Percentiles rank a stretch among this genome's conserved stretches.
phyloP scores from a whole-genome alignment of 495 filamentous ascomycete genomes.

The Xylaria nigripes region DNA sequence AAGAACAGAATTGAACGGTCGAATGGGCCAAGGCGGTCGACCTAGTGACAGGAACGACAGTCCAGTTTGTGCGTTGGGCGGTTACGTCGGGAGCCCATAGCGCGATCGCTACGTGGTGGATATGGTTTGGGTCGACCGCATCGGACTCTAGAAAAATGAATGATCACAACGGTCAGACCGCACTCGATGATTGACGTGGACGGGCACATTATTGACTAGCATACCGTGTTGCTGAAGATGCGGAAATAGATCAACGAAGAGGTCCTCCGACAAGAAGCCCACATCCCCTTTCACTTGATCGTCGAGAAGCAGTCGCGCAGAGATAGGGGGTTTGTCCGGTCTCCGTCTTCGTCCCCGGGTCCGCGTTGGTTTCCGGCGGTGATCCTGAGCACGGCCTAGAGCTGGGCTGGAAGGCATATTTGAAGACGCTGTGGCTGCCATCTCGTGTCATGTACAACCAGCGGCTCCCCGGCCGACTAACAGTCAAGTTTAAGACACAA shows the following conservation, averaged over 20 bases:
- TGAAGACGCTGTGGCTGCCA: constrained; percentile 22
- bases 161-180: constrained; percentile 1
- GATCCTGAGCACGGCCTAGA: constrained; percentile 14
- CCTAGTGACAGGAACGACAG: constrained; percentile 67
- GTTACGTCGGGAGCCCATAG: constrained; percentile 63
- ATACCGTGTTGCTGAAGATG: constrained; percentile 35
- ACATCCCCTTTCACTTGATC: constrained; percentile 81
- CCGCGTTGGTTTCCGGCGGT: constrained; percentile 24
- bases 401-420: constrained; percentile 12
- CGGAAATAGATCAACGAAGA: constrained; percentile 75
- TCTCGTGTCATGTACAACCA: not conserved
- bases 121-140: constrained; percentile 30
- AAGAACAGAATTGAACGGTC: constrained; percentile 76
- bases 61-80: constrained; percentile 65
- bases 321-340: constrained; percentile 46
- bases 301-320: constrained; percentile 60
- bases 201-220: not conserved
- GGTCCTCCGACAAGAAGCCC: constrained; percentile 77
- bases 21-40: constrained; percentile 56
- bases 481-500: not conserved
- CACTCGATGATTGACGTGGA: not conserved
- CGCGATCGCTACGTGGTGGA: constrained; percentile 67
- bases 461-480: not conserved
- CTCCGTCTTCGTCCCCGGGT: constrained; percentile 38
- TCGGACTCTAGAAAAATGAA: constrained; percentile 13